Evolutionary conservation across 1,139 yeast genomes (phyloP).

Genomic region (Candida neerlandica): DNA sequence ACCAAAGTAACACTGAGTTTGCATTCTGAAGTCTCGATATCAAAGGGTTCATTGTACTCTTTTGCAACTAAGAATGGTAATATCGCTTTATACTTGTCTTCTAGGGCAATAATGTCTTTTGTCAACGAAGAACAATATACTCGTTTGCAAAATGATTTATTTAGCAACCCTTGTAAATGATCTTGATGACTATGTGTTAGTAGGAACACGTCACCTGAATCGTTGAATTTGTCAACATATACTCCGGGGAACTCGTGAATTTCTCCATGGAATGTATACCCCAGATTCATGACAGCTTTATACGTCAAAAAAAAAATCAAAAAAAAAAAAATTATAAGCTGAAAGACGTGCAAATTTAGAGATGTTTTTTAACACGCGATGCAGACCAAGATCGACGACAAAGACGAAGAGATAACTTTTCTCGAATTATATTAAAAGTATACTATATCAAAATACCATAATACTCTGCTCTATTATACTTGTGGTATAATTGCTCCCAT

Average conservation of each 20-base stretch:
- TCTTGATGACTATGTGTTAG: slow-evolving; percentile 62
- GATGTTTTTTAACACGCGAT: slow-evolving; percentile 8
- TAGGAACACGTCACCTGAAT: slow-evolving; percentile 30
- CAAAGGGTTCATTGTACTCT: slow-evolving; percentile 30
- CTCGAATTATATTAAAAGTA: neutral
- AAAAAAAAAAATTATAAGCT: neutral
- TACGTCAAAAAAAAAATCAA: neutral
- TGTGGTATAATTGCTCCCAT: slow-evolving; percentile 68
- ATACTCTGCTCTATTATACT: slow-evolving; percentile 68
- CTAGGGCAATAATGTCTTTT: slow-evolving; percentile 30
- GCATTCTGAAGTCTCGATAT: slow-evolving; percentile 16
- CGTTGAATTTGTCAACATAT: slow-evolving; percentile 48
- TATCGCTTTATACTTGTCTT: slow-evolving; percentile 26
- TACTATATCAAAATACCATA: slow-evolving; percentile 69
- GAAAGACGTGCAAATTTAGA: neutral
- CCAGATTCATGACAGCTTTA: slow-evolving; percentile 6
- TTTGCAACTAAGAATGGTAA: slow-evolving; percentile 24
- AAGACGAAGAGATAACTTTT: neutral
- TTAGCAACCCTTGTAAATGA: slow-evolving; percentile 53
- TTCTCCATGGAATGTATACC: slow-evolving; percentile 15
- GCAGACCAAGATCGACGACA: neutral
- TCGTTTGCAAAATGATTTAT: slow-evolving; percentile 38
- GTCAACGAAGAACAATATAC: slow-evolving; percentile 57
- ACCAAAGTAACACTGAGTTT: slow-evolving; percentile 29
- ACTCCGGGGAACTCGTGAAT: slow-evolving; percentile 39